Evolutionary conservation across 805 yeast species (phyloP), one percentile per base, ranked within the genome.

Genomic region (Spencermartinsiella europaea): DNA sequence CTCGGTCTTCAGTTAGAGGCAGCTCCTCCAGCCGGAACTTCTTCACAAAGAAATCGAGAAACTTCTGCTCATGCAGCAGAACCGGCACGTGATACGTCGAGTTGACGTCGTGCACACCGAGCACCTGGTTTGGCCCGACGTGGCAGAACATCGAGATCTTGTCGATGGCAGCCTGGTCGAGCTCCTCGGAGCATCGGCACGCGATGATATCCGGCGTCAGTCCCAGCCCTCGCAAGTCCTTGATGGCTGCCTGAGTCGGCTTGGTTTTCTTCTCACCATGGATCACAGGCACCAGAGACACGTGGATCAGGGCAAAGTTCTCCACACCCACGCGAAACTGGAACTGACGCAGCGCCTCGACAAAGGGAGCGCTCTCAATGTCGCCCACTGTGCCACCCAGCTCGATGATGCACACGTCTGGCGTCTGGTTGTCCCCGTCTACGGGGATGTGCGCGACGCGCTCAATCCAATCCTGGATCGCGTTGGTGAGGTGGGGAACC

Each of bases 381-480:
- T 93, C 99, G 64, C 99, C 99, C 49, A 93, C 99, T 25, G 99
- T 93, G 67, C 99, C 99, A 67, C 99, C 99, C 50, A 93, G 77
- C 73, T 91, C 99, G 55, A 93, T 82, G 64, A 93, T 89, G 76
- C 99, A 93, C 45, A 93, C 85, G 58, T 93, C 98, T 28, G 99
- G 99, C 61, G 81, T 84, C 65, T 81, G 74, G 45, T 93, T 95
- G 33, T 90, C 77, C 44, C 74, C 77, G 66, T 93, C 99, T 50
- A 93, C 99, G 15, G 99, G 97, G 49, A 91, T 76, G 56, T 75
- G 79, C 38, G 97, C 78, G 41, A 93, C 98, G 51, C 85, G 76
- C 73, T 93, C 98, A 57, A 93, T 84, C 99, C 99, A 93, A 55
- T 90, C 96, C 73, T 93, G 99, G 63, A 93, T 93, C 22, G 96